phyloP scores from a whole-genome alignment of 2,329 filamentous ascomycete genomes.

The Penicillium decumbens region DNA sequence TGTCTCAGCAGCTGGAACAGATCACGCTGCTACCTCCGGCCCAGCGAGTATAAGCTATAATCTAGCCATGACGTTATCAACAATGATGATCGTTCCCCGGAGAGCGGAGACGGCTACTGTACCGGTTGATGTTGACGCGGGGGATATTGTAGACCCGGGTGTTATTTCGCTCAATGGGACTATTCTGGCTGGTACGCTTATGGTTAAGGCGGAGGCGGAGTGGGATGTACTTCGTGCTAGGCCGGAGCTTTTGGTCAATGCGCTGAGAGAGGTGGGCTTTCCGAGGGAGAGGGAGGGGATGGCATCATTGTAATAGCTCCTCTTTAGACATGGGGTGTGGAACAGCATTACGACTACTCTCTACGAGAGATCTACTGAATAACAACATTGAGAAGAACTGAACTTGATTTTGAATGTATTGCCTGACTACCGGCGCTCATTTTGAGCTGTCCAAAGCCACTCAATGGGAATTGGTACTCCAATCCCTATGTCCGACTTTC shows the following conservation, averaged over 20 bases:
- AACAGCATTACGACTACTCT: too few species aligned
- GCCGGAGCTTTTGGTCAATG: conserved; percentile 39
- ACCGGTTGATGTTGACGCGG: conserved; percentile 35
- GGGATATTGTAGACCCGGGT: conserved; percentile 30
- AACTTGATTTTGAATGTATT: too few species aligned
- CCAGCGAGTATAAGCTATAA: conserved; percentile 54
- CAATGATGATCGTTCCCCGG: conserved; percentile 53
- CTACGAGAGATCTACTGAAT: too few species aligned
- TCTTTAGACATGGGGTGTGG: too few species aligned
- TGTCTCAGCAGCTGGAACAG: conserved; percentile 24
- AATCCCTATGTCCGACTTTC: too few species aligned
- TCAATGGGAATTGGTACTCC: too few species aligned
- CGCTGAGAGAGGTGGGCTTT: conserved; percentile 44
- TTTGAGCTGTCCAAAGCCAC: too few species aligned
- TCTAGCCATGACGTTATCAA: conserved; percentile 51
- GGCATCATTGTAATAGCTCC: background rate
- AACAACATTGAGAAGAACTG: too few species aligned
- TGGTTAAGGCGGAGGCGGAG: conserved; percentile 55
- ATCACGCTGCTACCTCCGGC: conserved; percentile 27
- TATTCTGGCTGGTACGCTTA: conserved; percentile 53
- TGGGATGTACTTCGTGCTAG: conserved; percentile 48
- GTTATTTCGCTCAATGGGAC: conserved; percentile 54
- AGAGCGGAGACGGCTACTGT: conserved; percentile 44
- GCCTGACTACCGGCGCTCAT: too few species aligned
- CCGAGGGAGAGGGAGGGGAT: conserved; percentile 21